Base-by-base conservation (phyloP, 1,284 basidiomycete species). In the Caloboletus inedulis region DNA sequence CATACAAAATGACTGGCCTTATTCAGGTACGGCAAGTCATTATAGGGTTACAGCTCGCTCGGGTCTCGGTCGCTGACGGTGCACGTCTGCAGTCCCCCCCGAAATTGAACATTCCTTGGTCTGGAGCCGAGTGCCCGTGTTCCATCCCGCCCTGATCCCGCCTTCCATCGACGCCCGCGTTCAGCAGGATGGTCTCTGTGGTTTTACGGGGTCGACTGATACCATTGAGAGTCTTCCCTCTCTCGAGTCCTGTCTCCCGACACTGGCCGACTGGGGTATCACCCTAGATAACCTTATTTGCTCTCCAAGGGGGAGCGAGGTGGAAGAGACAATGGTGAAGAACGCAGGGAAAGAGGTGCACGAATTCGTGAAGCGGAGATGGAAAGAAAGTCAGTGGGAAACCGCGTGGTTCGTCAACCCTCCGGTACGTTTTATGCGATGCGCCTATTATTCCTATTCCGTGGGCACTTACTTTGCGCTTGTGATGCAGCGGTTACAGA, bases 321-420 rank as follows among this genome's bases (percentile, higher is more conserved):
- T 78, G 56, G 84, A 86, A 61, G 78, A 80, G 43, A 65, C 62
- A 29, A 68, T 81, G 52, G 74, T 89, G 14, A 62, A 63, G 37
- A 61, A 66, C 41, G 82, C 80, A 12, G 84, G 83, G 5, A 63
- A 59, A 40, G 82, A 87, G 56, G 80, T 89, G 21, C 72, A 78
- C 42, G 69, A 69, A 48, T 91, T 85, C 66, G 78, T 92, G 29
- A 74, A 70, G 64, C 72, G 72, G 40, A 71, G 80, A 46, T 92
- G 89, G 89, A 62, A 62, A 14, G 86, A 87, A 62, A 65, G 64
- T 10, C 77, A 79, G 27, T 92, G 87, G 86, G 89, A 92, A 69
- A 89, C 88, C 0, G 86, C 86, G 3, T 92, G 89, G 89, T 91
- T 90, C 64, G 85, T 90, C 29, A 91, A 91, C 63, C 89, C 89